These are phyloP conservation scores for Trypanosoma rangeli DNA, from an alignment of 208 protist genomes.

Conservation along the genomic window DNA sequence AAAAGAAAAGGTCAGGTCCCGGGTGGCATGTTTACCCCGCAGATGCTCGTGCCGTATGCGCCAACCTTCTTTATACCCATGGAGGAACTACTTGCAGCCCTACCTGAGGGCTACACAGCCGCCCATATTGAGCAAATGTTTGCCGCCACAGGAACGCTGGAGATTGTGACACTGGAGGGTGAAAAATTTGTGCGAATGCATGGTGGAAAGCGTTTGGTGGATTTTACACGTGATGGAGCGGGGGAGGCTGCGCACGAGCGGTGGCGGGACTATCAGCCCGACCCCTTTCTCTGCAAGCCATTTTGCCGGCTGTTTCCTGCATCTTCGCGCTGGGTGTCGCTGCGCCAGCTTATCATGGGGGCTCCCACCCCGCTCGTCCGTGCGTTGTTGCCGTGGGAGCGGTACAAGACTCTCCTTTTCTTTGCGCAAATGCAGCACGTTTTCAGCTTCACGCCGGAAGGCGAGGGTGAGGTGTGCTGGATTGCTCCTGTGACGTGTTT, in stretches of 20 bases:
- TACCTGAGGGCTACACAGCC: conserved; percentile 52
- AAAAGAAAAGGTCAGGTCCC: conserved; percentile 16
- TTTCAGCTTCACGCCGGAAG: conserved; percentile 47
- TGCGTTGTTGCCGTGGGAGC: conserved; percentile 29
- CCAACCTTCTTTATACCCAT: conserved; percentile 63
- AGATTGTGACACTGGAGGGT: conserved; percentile 36
- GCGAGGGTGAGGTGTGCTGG: conserved; percentile 34
- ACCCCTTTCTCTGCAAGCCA: conserved; percentile 37
- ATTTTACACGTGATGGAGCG: conserved; percentile 18
- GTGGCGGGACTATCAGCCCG: conserved; percentile 37
- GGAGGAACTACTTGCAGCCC: conserved; percentile 32
- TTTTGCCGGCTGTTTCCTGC: conserved; percentile 25
- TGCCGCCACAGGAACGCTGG: conserved; percentile 29
- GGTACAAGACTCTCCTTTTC: conserved; percentile 47
- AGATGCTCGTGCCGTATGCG: conserved; percentile 45
- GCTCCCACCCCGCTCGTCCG: conserved; percentile 28
- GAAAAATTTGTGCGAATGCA: conserved; percentile 45
- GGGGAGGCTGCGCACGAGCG: conserved; percentile 18
- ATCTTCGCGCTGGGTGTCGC: conserved; percentile 34
- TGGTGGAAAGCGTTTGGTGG: conserved; percentile 32
- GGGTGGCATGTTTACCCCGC: conserved; percentile 38
- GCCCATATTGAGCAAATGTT: conserved; percentile 47
- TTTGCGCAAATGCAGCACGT: conserved; percentile 69
- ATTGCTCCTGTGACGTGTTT: conserved; percentile 17
- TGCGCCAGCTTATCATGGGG: conserved; percentile 32